Conservation (phyloP, 805 yeast genomes). For the Metschnikowia lochheadii region DNA sequence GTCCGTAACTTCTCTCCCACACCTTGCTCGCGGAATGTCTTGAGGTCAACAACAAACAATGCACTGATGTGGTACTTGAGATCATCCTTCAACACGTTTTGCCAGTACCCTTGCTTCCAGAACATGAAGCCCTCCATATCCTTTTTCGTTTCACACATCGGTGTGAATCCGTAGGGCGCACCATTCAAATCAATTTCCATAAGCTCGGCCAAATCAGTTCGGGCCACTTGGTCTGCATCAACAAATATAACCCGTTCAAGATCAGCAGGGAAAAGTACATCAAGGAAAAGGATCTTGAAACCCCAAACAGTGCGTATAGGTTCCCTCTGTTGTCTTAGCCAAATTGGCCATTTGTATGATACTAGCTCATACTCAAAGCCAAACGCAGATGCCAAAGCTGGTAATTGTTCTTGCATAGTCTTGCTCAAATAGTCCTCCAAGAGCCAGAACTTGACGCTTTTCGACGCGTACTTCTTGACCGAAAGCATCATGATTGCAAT, state of each 20-base stretch:
- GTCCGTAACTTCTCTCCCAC: constrained; percentile 81
- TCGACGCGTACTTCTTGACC: constrained; percentile 57
- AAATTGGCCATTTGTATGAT: constrained; percentile 89
- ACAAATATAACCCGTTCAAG: constrained; percentile 76
- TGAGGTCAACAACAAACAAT: constrained; percentile 73
- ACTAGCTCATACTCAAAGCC: constrained; percentile 71
- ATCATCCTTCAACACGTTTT: constrained; percentile 51
- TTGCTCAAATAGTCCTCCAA: constrained; percentile 79
- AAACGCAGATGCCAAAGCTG: constrained; percentile 51
- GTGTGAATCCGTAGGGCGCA: constrained; percentile 82
- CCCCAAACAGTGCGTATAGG: constrained; percentile 84
- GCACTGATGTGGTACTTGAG: constrained; percentile 81
- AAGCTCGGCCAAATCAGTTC: constrained; percentile 69
- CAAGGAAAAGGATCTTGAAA: constrained; percentile 79
- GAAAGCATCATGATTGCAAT: constrained; percentile 77
- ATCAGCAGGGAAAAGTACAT: constrained; percentile 78
- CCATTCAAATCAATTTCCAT: constrained; percentile 67
- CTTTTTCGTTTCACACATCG: constrained; percentile 76
- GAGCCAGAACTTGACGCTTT: constrained; percentile 75
- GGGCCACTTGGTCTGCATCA: constrained; percentile 79
- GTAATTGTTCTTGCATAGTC: constrained; percentile 57
- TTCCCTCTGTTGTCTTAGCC: constrained; percentile 78
- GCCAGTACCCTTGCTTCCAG: constrained; percentile 96
- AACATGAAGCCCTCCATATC: constrained; percentile 85
- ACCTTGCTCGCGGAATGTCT: constrained; percentile 53